phyloP scores from a whole-genome alignment of 75 land plant genomes.

The Chamaecyparis obtusa region DNA sequence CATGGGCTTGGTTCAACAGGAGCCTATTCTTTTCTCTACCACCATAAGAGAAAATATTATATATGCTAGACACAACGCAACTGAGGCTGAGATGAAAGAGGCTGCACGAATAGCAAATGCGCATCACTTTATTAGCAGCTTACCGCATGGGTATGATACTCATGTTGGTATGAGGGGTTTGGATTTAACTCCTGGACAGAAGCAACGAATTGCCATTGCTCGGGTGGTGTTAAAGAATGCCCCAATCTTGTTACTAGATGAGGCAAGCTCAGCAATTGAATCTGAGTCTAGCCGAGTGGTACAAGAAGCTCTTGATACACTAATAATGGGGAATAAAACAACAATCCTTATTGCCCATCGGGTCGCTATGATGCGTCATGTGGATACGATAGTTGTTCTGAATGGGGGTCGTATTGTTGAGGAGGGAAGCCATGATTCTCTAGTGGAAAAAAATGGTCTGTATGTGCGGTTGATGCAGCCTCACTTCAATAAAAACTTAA shows the following conservation, averaged over 20 bases:
- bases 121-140: conserved; percentile 95
- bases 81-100: conserved; percentile 97
- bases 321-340: conserved; percentile 96
- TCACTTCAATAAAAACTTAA: conserved; percentile 76
- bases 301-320: conserved; percentile 94
- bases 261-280: conserved; percentile 94
- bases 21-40: conserved; percentile 93
- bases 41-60: conserved; percentile 95
- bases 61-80: conserved; percentile 96
- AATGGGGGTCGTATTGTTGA: conserved; percentile 96
- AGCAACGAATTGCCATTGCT: conserved; percentile 96
- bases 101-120: conserved; percentile 99
- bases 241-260: conserved; percentile 90
- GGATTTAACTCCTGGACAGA: conserved; percentile 92
- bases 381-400: conserved; percentile 92
- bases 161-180: conserved; percentile 98
- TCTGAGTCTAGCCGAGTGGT: conserved; percentile 95
- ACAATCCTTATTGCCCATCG: conserved; percentile 95
- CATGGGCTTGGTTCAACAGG: conserved; percentile 95
- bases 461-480: conserved; percentile 96
- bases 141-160: conserved; percentile 99
- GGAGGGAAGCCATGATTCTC: conserved; percentile 87
- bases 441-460: conserved; percentile 84
- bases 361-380: conserved; percentile 95
- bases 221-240: conserved; percentile 94